phyloP scores from a whole-genome alignment of 2,329 filamentous ascomycete genomes.

The Aspergillus novofumigatus region DNA sequence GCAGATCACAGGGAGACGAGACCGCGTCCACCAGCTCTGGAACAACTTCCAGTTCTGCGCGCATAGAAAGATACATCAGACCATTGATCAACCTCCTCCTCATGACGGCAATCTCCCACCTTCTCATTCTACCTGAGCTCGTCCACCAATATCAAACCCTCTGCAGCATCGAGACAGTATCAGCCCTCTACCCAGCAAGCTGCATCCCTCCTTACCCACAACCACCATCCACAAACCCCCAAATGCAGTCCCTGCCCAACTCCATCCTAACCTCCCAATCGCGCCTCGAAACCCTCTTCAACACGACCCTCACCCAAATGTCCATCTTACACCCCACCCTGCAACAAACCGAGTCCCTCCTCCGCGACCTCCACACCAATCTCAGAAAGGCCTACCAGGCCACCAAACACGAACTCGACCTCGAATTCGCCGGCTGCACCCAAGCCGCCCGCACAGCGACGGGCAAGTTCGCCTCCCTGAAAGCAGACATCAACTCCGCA shows the following conservation, averaged over 20 bases:
- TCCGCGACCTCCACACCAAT: slow-evolving; percentile 23
- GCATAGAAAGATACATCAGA: slow-evolving; percentile 12
- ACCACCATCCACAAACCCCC: slow-evolving; percentile 7
- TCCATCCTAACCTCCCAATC: slow-evolving; percentile 20
- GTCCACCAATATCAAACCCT: slow-evolving; percentile 29
- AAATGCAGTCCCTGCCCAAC: slow-evolving; percentile 8
- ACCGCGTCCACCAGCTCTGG: neutral
- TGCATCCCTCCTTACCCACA: slow-evolving; percentile 18
- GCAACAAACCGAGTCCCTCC: slow-evolving; percentile 28
- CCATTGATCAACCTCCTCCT: slow-evolving; percentile 23
- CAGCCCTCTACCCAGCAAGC: slow-evolving; percentile 26
- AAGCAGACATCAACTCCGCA: slow-evolving; percentile 33
- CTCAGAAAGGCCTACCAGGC: slow-evolving; percentile 27
- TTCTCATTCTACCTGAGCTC: slow-evolving; percentile 33
- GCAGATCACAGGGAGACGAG: neutral
- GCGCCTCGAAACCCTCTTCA: slow-evolving; percentile 28
- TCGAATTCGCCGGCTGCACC: slow-evolving; percentile 35
- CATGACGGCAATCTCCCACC: slow-evolving; percentile 27
- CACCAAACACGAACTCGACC: slow-evolving; percentile 31
- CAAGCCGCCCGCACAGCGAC: slow-evolving; percentile 28
- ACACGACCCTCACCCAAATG: slow-evolving; percentile 25
- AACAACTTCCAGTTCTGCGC: neutral
- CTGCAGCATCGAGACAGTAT: slow-evolving; percentile 21
- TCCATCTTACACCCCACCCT: slow-evolving; percentile 21
- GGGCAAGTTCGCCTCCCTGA: slow-evolving; percentile 33